These are phyloP conservation scores for Graphium sp. DNA, from an alignment of 2,329 filamentous ascomycete species.

Conservation along the genomic window DNA sequence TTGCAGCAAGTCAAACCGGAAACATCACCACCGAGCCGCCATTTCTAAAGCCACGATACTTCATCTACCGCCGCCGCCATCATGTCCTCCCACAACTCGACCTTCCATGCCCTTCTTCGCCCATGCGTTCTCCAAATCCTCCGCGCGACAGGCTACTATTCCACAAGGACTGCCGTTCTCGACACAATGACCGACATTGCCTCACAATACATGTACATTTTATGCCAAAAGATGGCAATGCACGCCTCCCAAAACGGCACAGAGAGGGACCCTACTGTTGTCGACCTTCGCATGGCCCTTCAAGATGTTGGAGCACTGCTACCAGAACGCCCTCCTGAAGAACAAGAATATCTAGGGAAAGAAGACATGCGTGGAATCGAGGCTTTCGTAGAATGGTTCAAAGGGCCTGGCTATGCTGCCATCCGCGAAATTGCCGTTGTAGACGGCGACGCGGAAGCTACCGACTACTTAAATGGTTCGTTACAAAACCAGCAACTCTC, in stretches of 20 bases:
- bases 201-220: slow-evolving; percentile 59
- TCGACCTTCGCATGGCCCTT: slow-evolving; percentile 74
- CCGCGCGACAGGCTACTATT: slow-evolving; percentile 78
- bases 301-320: slow-evolving; percentile 62
- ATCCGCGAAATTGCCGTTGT: slow-evolving; percentile 67
- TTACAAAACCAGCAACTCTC: slow-evolving; percentile 4
- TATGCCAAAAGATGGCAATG: slow-evolving; percentile 55
- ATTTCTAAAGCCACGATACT: not conserved
- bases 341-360: slow-evolving; percentile 52
- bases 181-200: slow-evolving; percentile 81
- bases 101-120: slow-evolving; percentile 62
- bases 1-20: too few relatives aligned
- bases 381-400: slow-evolving; percentile 65
- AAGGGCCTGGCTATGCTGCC: slow-evolving; percentile 56
- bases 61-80: slow-evolving; percentile 6
- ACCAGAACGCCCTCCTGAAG: slow-evolving; percentile 47
- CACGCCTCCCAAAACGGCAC: slow-evolving; percentile 55
- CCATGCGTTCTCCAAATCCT: slow-evolving; percentile 83
- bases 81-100: slow-evolving; percentile 29
- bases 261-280: slow-evolving; percentile 32
- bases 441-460: slow-evolving; percentile 45
- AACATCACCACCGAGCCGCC: too few relatives aligned
- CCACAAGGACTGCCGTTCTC: slow-evolving; percentile 63
- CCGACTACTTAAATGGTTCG: slow-evolving; percentile 54
- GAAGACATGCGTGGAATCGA: slow-evolving; percentile 68